Percentiles rank a stretch among this genome's conserved stretches.
Conservation (phyloP, 2,329 filamentous ascomycete genomes). For the Epichloe sibirici region DNA sequence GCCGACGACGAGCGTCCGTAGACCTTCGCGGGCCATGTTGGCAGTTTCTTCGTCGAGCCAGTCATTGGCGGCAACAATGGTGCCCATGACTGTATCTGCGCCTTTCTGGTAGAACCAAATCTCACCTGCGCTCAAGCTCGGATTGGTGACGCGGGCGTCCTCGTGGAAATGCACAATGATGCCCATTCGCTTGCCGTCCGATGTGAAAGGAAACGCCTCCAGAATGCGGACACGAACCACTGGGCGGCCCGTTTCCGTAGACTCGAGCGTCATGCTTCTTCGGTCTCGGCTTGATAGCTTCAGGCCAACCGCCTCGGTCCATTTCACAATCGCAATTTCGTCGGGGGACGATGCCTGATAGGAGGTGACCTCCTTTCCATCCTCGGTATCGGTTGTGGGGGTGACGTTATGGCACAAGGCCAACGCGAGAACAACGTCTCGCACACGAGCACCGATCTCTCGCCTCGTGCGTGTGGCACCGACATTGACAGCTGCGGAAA, state of each 20-base stretch:
- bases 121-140: constrained; percentile 50
- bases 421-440: constrained; percentile 83
- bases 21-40: constrained; percentile 97
- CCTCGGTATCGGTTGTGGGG: constrained; percentile 64
- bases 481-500: constrained; percentile 46
- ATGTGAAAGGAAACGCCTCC: constrained; percentile 95
- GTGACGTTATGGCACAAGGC: constrained; percentile 97
- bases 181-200: constrained; percentile 95
- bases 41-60: constrained; percentile 98
- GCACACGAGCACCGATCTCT: constrained; percentile 86
- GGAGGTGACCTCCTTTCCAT: constrained; percentile 63
- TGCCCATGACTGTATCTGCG: constrained; percentile 95
- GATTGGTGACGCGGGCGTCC: constrained; percentile 33
- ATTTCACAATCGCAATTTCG: constrained; percentile 93
- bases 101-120: constrained; percentile 99
- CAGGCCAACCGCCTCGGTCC: constrained; percentile 86
- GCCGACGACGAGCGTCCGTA: constrained; percentile 91
- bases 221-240: constrained; percentile 81
- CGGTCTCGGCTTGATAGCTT: constrained; percentile 77
- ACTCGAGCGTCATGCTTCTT: constrained; percentile 72
- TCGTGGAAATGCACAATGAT: constrained; percentile 82
- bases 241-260: constrained; percentile 55
- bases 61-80: constrained; percentile 89
- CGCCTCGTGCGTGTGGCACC: constrained; percentile 71
- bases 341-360: constrained; percentile 97